A percentile compares a stretch with the other conserved stretches of the same genome.
Conservation (phyloP, 495 filamentous ascomycete genomes). For the Tuber calosporum region DNA sequence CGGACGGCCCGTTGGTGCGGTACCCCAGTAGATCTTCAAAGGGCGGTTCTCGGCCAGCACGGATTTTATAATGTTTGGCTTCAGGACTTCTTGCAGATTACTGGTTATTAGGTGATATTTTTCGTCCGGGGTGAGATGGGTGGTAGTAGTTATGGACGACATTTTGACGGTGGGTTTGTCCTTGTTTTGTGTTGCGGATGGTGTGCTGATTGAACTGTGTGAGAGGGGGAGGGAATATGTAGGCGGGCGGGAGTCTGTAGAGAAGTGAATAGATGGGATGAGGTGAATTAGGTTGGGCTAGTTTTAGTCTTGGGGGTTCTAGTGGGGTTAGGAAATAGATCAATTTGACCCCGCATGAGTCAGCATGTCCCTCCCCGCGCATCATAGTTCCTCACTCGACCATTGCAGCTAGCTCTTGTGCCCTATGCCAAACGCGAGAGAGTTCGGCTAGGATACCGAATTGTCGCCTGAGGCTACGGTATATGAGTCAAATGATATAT, state of each 20-base stretch:
- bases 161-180: conserved; percentile 7
- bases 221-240: neutral
- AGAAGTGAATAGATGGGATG: neutral
- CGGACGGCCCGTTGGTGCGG: conserved; percentile 65
- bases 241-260: neutral
- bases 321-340: neutral
- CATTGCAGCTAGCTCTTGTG: neutral
- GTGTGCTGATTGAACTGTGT: neutral
- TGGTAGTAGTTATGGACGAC: conserved; percentile 25
- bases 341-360: neutral
- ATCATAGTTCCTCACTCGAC: neutral
- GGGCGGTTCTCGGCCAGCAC: conserved; percentile 61
- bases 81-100: conserved; percentile 77
- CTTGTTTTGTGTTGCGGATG: neutral
- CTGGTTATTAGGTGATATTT: conserved; percentile 65
- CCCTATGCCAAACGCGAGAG: neutral
- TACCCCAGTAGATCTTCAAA: conserved; percentile 81
- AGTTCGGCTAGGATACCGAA: neutral
- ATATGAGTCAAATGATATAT: neutral
- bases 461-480: neutral
- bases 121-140: conserved; percentile 42
- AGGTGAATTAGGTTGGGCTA: neutral
- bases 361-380: neutral
- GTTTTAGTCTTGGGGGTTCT: neutral
- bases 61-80: conserved; percentile 74